These are phyloP conservation scores for Posidonia oceanica DNA, from an alignment of 116 monocot genomes.

Conservation along the genomic window DNA sequence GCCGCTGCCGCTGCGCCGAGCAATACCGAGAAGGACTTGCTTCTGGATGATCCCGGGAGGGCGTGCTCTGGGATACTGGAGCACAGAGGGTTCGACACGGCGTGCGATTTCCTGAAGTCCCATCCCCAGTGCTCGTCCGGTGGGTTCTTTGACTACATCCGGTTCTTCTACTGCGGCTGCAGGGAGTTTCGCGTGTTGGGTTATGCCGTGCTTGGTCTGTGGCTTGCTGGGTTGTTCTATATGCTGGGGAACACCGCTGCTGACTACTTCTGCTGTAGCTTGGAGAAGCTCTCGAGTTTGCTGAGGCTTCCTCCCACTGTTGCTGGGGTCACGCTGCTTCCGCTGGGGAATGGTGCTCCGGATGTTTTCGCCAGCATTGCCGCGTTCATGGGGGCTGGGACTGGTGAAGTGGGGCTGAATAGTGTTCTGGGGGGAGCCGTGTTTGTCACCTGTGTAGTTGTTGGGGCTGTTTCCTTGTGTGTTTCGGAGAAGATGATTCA, in stretches of 20 bases:
- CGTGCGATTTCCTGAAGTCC: conserved; percentile 68
- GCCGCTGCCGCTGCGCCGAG: not conserved
- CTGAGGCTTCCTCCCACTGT: conserved; percentile 79
- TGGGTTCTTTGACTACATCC: conserved; percentile 72
- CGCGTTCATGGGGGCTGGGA: conserved; percentile 53
- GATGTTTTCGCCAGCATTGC: conserved; percentile 97
- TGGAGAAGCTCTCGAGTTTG: conserved; percentile 76
- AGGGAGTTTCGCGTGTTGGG: conserved; percentile 40
- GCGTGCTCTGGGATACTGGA: conserved; percentile 33
- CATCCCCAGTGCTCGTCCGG: conserved; percentile 53
- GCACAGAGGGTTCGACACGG: conserved; percentile 38
- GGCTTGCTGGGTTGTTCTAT: conserved; percentile 79
- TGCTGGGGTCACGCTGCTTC: conserved; percentile 91
- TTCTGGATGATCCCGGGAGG: not conserved
- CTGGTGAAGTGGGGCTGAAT: conserved; percentile 86
- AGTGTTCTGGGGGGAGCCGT: conserved; percentile 88
- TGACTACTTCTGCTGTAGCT: conserved; percentile 89
- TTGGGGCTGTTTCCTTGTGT: conserved; percentile 54
- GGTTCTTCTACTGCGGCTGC: conserved; percentile 83
- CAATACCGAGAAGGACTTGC: too few species aligned
- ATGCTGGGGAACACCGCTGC: conserved; percentile 95
- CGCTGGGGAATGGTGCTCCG: conserved; percentile 93
- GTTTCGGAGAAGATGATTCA: conserved; percentile 65
- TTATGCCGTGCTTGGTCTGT: conserved; percentile 45
- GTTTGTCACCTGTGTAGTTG: conserved; percentile 79